A percentile compares a stretch with the other conserved stretches of the same genome.
phyloP scores from a whole-genome alignment of 768 basidiomycete genomes.

The Xerocomellus intermedius region DNA sequence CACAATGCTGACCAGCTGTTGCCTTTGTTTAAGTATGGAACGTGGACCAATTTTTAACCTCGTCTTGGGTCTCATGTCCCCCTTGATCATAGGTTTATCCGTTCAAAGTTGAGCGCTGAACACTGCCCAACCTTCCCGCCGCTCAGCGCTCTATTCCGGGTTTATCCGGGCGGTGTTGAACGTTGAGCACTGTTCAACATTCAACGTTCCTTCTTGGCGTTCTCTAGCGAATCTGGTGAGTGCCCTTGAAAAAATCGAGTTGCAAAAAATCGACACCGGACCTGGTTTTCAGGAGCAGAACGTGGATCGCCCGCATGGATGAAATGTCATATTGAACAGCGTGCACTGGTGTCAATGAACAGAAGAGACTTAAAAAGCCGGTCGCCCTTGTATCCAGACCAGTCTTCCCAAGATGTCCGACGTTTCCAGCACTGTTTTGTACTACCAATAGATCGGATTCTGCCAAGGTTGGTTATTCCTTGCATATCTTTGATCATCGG shows the following conservation, averaged over 20 bases:
- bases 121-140: background rate
- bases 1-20: too few relatives aligned
- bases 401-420: slow-evolving; percentile 1
- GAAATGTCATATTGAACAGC: background rate
- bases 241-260: background rate
- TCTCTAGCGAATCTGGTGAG: background rate
- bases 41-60: too few relatives aligned
- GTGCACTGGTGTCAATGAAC: background rate
- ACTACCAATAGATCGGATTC: slow-evolving; percentile 2
- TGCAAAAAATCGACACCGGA: background rate
- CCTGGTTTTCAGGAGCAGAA: background rate
- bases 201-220: background rate
- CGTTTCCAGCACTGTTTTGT: background rate
- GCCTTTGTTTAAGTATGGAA: background rate
- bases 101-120: background rate
- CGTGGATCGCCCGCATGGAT: background rate
- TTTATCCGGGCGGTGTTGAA: background rate
- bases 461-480: slow-evolving; percentile 8
- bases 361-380: background rate
- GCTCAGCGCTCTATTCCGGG: background rate
- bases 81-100: background rate
- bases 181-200: background rate
- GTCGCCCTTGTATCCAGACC: background rate
- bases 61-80: too few relatives aligned
- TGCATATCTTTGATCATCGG: background rate